Percentiles rank a stretch among this genome's conserved stretches.
Evolutionary conservation across 23 red algal species (phyloP).

Genomic region (Gracilaria caudata): DNA sequence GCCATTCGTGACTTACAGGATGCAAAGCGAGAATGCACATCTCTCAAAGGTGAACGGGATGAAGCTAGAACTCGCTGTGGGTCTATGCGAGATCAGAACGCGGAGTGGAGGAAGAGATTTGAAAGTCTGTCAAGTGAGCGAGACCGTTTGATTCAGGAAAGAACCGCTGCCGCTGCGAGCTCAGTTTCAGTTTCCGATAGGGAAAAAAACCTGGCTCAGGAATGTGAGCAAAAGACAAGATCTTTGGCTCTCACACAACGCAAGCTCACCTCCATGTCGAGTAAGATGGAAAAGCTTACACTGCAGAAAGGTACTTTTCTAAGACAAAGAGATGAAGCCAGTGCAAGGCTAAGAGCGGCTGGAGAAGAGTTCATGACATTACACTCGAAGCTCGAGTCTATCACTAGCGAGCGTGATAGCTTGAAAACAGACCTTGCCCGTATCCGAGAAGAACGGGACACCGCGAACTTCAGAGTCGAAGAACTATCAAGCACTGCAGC

Average conservation of each 20-base stretch:
- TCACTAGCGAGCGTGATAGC: constrained; percentile 24
- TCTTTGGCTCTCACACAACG: constrained; percentile 29
- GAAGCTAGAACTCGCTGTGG: constrained; percentile 37
- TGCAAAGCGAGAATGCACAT: constrained; percentile 6
- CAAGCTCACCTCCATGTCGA: constrained; percentile 25
- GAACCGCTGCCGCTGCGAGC: constrained; percentile 12
- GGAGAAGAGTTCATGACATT: constrained; percentile 57
- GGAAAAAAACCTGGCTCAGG: constrained; percentile 37
- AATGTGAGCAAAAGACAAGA: constrained; percentile 59
- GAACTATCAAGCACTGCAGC: constrained; percentile 27
- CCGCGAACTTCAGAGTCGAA: background rate
- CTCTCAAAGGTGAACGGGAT: constrained; percentile 44
- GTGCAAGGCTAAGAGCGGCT: constrained; percentile 58
- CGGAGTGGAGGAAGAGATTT: constrained; percentile 26
- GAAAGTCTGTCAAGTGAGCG: constrained; percentile 33
- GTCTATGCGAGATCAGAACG: constrained; percentile 40
- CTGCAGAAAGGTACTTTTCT: constrained; percentile 35
- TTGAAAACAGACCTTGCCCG: constrained; percentile 29
- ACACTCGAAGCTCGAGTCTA: constrained; percentile 27
- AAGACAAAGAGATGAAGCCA: constrained; percentile 67
- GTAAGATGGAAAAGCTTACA: constrained; percentile 73
- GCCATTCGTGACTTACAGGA: constrained; percentile 22
- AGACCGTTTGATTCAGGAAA: constrained; percentile 56
- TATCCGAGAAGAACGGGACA: constrained; percentile 56
- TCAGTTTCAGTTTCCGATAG: constrained; percentile 35